phyloP scores from a whole-genome alignment of 495 filamentous ascomycete genomes.

The Podospora tetraspora region DNA sequence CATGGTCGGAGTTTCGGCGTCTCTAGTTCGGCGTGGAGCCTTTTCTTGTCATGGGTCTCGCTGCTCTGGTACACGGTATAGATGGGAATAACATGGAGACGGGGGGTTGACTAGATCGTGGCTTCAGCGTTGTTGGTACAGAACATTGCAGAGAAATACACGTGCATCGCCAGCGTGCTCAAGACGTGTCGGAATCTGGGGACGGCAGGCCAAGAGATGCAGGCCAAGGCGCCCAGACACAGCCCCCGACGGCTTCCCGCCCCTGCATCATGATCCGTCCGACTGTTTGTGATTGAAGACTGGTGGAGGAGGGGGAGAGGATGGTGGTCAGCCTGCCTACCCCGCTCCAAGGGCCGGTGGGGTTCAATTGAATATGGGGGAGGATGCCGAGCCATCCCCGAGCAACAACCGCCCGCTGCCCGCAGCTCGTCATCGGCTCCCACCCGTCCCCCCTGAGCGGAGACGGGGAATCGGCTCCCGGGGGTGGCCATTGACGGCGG shows the following conservation, averaged over 20 bases:
- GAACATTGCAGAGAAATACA: not conserved
- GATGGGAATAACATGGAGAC: not conserved
- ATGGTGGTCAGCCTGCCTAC: not conserved
- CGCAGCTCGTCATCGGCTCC: not conserved
- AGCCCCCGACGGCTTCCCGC: not conserved
- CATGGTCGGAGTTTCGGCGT: not conserved
- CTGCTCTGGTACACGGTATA: not conserved
- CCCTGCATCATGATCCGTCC: not conserved
- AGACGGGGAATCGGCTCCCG: not conserved
- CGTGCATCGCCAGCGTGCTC: not conserved
- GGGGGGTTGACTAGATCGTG: not conserved
- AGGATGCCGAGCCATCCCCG: slow-evolving; percentile 28
- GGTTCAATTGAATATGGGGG: not conserved
- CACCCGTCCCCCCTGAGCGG: not conserved
- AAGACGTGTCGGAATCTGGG: not conserved
- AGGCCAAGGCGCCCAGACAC: slow-evolving; percentile 8
- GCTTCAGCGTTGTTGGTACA: not conserved
- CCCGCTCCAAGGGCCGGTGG: slow-evolving; percentile 8
- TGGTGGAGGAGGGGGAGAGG: not conserved
- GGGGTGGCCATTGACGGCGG: not conserved
- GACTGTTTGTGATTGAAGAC: too few species aligned
- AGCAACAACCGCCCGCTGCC: slow-evolving; percentile 13
- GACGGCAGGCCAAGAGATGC: slow-evolving; percentile 7
- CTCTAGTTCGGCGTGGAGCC: not conserved
- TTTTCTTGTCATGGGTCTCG: not conserved